Evolutionary conservation across 148 eudicot species (phyloP).

Genomic region (Spergularia bocconei): DNA sequence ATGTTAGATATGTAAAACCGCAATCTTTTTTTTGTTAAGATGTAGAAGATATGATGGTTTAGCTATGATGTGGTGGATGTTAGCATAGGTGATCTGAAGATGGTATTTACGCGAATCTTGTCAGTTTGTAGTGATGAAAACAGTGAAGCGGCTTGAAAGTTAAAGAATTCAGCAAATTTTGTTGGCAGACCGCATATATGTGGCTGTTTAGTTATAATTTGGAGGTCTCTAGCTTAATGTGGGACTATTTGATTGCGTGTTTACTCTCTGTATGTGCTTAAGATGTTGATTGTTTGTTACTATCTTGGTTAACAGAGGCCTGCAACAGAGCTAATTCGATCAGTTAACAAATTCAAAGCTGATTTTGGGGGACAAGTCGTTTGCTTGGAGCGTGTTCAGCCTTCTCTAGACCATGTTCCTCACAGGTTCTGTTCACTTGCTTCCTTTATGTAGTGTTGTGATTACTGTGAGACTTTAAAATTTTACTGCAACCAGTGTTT

Average conservation of each 20-base stretch:
- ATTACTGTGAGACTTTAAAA: neutral
- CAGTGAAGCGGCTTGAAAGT: neutral
- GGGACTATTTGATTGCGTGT: neutral
- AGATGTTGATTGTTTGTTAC: slow-evolving; percentile 5
- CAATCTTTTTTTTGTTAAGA: neutral
- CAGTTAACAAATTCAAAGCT: slow-evolving; percentile 84
- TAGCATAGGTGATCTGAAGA: neutral
- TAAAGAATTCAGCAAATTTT: neutral
- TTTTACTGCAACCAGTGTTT: neutral
- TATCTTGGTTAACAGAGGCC: slow-evolving; percentile 58
- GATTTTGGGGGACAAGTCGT: slow-evolving; percentile 92
- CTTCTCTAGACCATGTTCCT: slow-evolving; percentile 94
- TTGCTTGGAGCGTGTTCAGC: slow-evolving; percentile 91
- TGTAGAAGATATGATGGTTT: too few relatives aligned
- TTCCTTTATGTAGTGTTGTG: neutral
- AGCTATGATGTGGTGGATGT: too few relatives aligned
- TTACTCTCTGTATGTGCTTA: neutral
- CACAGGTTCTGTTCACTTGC: slow-evolving; percentile 57
- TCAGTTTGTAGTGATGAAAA: neutral
- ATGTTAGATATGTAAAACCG: neutral
- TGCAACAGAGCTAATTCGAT: slow-evolving; percentile 69
- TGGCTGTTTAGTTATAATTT: neutral
- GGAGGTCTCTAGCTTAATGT: neutral
- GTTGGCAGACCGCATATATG: neutral
- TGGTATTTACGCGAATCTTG: neutral